A percentile compares a stretch with the other conserved stretches of the same genome.
Evolutionary conservation across 371 early-diverging fungal genomes (phyloP).

Genomic region (Apophysomyces trapeziformis): DNA sequence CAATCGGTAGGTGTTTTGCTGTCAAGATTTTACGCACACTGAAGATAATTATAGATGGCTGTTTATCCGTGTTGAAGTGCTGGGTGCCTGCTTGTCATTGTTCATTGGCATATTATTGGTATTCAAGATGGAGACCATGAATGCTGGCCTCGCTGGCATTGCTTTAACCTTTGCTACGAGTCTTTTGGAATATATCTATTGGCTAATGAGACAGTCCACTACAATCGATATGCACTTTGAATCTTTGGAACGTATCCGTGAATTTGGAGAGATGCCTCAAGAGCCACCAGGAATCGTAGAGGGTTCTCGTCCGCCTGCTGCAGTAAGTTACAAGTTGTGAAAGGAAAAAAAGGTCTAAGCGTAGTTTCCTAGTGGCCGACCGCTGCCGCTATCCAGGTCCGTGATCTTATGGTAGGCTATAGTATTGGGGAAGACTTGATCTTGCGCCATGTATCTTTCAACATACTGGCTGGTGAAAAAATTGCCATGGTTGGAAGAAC

Average conservation of each 20-base stretch:
- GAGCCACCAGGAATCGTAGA: slow-evolving; percentile 70
- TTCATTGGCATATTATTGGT: slow-evolving; percentile 64
- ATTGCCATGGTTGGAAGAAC: slow-evolving; percentile 79
- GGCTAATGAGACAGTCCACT: slow-evolving; percentile 81
- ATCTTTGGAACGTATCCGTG: slow-evolving; percentile 79
- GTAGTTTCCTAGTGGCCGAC: slow-evolving; percentile 70
- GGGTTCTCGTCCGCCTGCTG: slow-evolving; percentile 59
- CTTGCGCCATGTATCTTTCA: slow-evolving; percentile 61
- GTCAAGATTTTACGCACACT: slow-evolving; percentile 26
- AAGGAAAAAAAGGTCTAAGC: not conserved
- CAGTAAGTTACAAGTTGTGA: slow-evolving; percentile 35
- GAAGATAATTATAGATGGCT: slow-evolving; percentile 31
- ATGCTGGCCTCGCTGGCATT: slow-evolving; percentile 82
- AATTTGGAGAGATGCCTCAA: slow-evolving; percentile 74
- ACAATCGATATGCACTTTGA: slow-evolving; percentile 87
- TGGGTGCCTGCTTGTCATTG: slow-evolving; percentile 73
- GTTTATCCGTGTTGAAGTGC: slow-evolving; percentile 73
- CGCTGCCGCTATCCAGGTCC: slow-evolving; percentile 67
- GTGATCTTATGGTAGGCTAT: slow-evolving; percentile 60
- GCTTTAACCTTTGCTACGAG: slow-evolving; percentile 71
- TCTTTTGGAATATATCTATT: slow-evolving; percentile 70
- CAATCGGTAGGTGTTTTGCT: slow-evolving; percentile 73
- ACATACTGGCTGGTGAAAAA: slow-evolving; percentile 64
- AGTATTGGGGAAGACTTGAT: slow-evolving; percentile 62
- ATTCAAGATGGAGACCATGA: slow-evolving; percentile 50